phyloP scores from a whole-genome alignment of 495 filamentous ascomycete species.

The Lasiosphaeria miniovina region DNA sequence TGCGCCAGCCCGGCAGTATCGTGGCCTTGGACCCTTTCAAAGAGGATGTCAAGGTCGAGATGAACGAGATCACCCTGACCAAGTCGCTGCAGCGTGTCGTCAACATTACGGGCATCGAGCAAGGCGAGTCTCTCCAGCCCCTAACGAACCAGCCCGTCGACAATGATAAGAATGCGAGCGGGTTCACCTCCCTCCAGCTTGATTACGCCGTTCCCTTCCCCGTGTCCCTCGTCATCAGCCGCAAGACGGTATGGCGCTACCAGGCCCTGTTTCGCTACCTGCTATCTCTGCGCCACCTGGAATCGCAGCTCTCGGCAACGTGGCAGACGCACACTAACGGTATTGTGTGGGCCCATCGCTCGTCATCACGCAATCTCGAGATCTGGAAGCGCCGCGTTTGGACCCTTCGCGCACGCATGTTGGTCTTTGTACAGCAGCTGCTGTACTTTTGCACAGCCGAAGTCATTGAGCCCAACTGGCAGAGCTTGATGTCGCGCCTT shows the following conservation, averaged over 20 bases:
- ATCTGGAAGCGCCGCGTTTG: slow-evolving; percentile 90
- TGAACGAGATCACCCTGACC: slow-evolving; percentile 90
- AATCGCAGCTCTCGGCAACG: slow-evolving; percentile 74
- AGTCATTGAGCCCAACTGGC: slow-evolving; percentile 98
- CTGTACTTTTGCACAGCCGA: slow-evolving; percentile 95
- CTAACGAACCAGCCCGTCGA: slow-evolving; percentile 53
- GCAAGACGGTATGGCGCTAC: slow-evolving; percentile 92
- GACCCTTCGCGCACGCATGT: slow-evolving; percentile 89
- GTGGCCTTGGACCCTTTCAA: slow-evolving; percentile 95
- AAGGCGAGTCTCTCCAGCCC: slow-evolving; percentile 66
- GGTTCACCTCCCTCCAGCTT: slow-evolving; percentile 87
- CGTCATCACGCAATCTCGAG: slow-evolving; percentile 70
- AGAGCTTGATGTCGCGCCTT: slow-evolving; percentile 80
- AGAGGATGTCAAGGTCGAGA: slow-evolving; percentile 93
- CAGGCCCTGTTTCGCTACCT: slow-evolving; percentile 94
- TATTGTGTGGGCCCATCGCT: slow-evolving; percentile 80
- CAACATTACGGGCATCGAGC: slow-evolving; percentile 88
- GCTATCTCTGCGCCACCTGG: slow-evolving; percentile 81
- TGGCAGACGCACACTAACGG: slow-evolving; percentile 88
- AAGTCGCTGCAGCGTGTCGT: slow-evolving; percentile 95
- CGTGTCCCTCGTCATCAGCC: slow-evolving; percentile 91
- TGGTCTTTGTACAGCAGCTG: slow-evolving; percentile 93
- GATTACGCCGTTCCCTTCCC: slow-evolving; percentile 95
- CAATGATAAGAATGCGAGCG: slow-evolving; percentile 80
- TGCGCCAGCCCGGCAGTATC: slow-evolving; percentile 91